Conservation (phyloP, 2,329 filamentous ascomycete species). For the Colletotrichum endophyticum region DNA sequence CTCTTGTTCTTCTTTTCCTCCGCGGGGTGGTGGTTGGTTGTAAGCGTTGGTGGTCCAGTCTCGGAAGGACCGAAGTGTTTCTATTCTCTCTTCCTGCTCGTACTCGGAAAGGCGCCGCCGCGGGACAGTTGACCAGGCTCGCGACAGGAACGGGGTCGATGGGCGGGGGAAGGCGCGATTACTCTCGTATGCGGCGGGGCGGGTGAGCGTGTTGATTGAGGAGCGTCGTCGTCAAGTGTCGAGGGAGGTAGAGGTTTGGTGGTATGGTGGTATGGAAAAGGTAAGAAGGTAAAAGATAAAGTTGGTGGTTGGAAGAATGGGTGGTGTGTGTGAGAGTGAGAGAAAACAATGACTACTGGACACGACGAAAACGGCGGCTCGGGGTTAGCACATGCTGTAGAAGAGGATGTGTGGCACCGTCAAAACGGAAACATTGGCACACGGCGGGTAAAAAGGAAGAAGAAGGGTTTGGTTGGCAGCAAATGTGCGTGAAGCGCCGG, state of each 20-base stretch:
- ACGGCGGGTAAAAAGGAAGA: slow-evolving; percentile 4
- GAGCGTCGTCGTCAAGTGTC: not conserved
- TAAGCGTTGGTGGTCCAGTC: not conserved
- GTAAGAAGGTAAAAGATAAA: not conserved
- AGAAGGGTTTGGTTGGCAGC: not conserved
- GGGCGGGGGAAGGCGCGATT: not conserved
- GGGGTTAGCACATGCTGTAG: slow-evolving; percentile 22
- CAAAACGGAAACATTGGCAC: slow-evolving; percentile 11
- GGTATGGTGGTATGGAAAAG: not conserved
- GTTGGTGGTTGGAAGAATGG: slow-evolving; percentile 14
- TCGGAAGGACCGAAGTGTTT: slow-evolving; percentile 7
- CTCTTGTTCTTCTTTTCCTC: not conserved
- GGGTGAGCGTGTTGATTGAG: not conserved
- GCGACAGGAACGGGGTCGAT: slow-evolving; percentile 5
- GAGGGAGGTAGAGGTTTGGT: not conserved
- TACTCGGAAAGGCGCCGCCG: slow-evolving; percentile 5
- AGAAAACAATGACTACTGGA: slow-evolving; percentile 20
- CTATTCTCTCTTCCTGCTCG: slow-evolving; percentile 5
- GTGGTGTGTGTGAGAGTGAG: not conserved
- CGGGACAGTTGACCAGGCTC: slow-evolving; percentile 4
- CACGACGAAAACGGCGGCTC: slow-evolving; percentile 19
- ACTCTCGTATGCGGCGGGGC: slow-evolving; percentile 5
- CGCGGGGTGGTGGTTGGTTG: slow-evolving; percentile 2
- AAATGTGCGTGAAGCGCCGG: not conserved
- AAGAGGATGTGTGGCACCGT: slow-evolving; percentile 18